Conservation (phyloP, 208 protist genomes). For the Trypanosoma rangeli region DNA sequence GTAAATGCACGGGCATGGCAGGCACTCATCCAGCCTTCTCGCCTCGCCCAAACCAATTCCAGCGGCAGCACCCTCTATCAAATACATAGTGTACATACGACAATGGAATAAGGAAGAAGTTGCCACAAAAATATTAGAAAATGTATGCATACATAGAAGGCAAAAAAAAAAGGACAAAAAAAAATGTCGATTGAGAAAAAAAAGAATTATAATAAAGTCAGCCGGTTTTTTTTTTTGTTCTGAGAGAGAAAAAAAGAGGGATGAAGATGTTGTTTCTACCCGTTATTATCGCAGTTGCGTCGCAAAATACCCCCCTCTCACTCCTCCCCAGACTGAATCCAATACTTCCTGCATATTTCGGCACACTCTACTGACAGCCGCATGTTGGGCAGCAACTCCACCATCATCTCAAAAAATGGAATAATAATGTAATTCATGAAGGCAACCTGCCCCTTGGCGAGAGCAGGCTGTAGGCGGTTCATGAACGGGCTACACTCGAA, state of each 20-base stretch:
- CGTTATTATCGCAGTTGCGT: background rate
- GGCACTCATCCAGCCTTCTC: background rate
- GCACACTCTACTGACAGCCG: slow-evolving; percentile 75
- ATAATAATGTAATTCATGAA: slow-evolving; percentile 94
- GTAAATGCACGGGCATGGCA: background rate
- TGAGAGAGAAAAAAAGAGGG: too few relatives aligned
- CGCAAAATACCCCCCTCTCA: background rate
- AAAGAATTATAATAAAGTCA: slow-evolving; percentile 3
- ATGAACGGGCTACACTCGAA: slow-evolving; percentile 94
- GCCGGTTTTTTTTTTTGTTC: slow-evolving; percentile 37
- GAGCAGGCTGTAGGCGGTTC: slow-evolving; percentile 72
- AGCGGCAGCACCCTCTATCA: background rate
- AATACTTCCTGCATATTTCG: slow-evolving; percentile 84
- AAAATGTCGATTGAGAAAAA: slow-evolving; percentile 1
- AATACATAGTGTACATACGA: background rate
- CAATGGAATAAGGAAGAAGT: background rate
- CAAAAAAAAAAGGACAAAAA: slow-evolving; percentile 15
- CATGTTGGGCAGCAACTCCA: slow-evolving; percentile 83
- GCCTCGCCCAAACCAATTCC: background rate
- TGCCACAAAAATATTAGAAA: background rate
- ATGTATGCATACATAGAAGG: slow-evolving; percentile 17
- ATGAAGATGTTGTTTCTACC: background rate
- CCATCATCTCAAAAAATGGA: slow-evolving; percentile 87
- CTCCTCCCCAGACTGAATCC: slow-evolving; percentile 35
- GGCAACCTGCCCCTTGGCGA: slow-evolving; percentile 88